Evolutionary conservation across 2,329 filamentous ascomycete genomes (phyloP), one percentile per base, ranked within the genome.

Genomic region (Pezicula rhizophila): DNA sequence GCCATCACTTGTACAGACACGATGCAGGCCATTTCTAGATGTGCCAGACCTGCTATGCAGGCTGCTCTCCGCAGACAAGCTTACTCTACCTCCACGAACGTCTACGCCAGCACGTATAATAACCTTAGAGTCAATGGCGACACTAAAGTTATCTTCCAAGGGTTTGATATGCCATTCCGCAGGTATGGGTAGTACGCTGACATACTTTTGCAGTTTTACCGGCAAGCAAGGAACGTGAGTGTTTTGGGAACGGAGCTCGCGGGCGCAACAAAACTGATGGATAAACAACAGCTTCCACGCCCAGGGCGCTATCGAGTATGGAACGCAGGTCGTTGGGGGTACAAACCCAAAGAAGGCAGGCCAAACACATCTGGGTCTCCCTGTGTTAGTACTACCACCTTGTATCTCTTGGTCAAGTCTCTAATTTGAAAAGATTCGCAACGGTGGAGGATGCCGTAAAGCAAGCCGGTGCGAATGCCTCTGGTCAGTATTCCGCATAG

Each of bases 341-440:
- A 97, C 92, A 66, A 97, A 97, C 78, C 93, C 93, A 68, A 97
- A 96, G 81, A 99, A 99, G 79, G 93, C 93, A 59, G 93, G 93
- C 66, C 74, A 81, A 64, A 85, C 82, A 68, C 93, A 99, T 73
- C 83, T 99, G 55, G 89, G 84, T 68, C 86, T 87, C 61, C 93
- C 93, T 52, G 93, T 99, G 65, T 99, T 31, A 31, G 28, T 31
- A 31, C 28, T 31, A 31, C 8, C 11, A 31, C 28, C 11, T 11
- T 11, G 2, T 31, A 31, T 31, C 11, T 31, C 28, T 2, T 31
- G 28, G 28, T 10, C 28, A 31, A 10, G 28, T 11, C 28, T 31
- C 28, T 31, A 31, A 31, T 12, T 31, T 31, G 28, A 10, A 31
- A 31, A 31, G 28, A 12, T 31, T 97, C 73, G 87, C 82, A 64